Percentiles rank a stretch among this genome's conserved stretches.
phyloP scores from a whole-genome alignment of 176 grass and related monocot species.

The Luzula sylvatica region DNA sequence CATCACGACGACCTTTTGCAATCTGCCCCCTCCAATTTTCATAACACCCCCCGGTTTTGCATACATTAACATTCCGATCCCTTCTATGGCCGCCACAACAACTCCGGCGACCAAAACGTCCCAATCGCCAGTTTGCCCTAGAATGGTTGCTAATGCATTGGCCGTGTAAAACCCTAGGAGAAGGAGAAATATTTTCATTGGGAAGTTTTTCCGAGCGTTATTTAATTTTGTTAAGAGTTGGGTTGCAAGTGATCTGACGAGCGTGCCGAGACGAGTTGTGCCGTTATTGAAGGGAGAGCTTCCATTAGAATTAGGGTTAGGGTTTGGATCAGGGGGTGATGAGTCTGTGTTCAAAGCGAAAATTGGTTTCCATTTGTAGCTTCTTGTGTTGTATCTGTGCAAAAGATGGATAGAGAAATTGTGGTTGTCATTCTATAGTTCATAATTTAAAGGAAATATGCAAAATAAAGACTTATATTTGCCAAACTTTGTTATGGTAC shows the following conservation, averaged over 20 bases:
- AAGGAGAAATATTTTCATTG: slow-evolving; percentile 83
- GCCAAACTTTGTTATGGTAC: too few relatives aligned
- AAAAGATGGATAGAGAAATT: background rate
- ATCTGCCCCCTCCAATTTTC: slow-evolving; percentile 32
- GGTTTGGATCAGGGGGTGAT: slow-evolving; percentile 27
- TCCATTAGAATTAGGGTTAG: slow-evolving; percentile 39
- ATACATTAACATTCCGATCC: slow-evolving; percentile 93
- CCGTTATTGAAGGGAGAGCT: slow-evolving; percentile 35
- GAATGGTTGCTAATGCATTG: slow-evolving; percentile 83
- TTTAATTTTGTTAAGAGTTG: slow-evolving; percentile 71
- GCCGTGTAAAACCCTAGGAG: slow-evolving; percentile 92
- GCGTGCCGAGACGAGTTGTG: slow-evolving; percentile 63
- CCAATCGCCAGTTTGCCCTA: slow-evolving; percentile 96
- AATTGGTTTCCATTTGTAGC: slow-evolving; percentile 37
- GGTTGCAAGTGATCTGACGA: slow-evolving; percentile 46
- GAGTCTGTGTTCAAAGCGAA: slow-evolving; percentile 64
- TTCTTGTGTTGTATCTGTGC: slow-evolving; percentile 43
- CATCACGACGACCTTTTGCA: slow-evolving; percentile 43
- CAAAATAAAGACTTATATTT: too few relatives aligned
- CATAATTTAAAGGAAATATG: too few relatives aligned
- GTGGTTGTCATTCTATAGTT: too few relatives aligned
- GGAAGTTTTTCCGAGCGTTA: slow-evolving; percentile 51
- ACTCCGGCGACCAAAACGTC: slow-evolving; percentile 93
- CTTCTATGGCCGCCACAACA: slow-evolving; percentile 71
- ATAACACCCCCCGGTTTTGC: slow-evolving; percentile 30